These are phyloP conservation scores for Taiwanofungus camphoratus DNA, from an alignment of 1,284 basidiomycete species.

Conservation along the genomic window DNA sequence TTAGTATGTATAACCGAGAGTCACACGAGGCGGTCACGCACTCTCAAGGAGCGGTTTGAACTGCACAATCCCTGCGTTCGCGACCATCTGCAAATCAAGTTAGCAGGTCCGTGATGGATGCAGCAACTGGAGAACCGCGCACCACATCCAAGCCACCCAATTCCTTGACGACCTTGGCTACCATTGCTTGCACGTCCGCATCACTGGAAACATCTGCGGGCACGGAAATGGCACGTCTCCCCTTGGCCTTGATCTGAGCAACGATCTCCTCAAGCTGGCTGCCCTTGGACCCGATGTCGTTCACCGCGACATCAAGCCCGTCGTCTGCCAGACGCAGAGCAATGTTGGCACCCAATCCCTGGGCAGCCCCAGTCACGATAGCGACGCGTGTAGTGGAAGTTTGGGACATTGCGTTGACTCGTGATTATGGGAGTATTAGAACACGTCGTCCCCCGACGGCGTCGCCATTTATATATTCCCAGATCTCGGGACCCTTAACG, in stretches of 20 bases:
- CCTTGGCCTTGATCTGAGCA: conserved; percentile 23
- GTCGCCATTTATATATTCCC: no score
- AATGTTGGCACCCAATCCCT: conserved; percentile 36
- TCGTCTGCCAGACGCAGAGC: conserved; percentile 34
- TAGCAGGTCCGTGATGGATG: neutral
- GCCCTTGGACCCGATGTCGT: conserved; percentile 28
- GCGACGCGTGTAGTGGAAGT: conserved; percentile 12
- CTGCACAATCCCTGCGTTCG: conserved; percentile 25
- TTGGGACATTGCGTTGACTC: neutral
- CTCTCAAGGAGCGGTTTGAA: conserved; percentile 18
- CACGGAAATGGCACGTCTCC: conserved; percentile 23
- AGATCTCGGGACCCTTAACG: no score
- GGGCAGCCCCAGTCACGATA: conserved; percentile 30
- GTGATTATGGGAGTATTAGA: no score
- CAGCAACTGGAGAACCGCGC: neutral
- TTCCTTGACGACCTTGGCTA: conserved; percentile 15
- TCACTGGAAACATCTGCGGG: conserved; percentile 31
- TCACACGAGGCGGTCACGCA: no score
- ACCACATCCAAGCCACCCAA: conserved; percentile 8
- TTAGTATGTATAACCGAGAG: neutral
- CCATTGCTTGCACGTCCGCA: conserved; percentile 29
- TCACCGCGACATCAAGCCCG: conserved; percentile 32
- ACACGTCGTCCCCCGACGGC: no score
- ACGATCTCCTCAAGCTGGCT: conserved; percentile 22
- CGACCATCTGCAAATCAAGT: conserved; percentile 21